phyloP scores from a whole-genome alignment of 2,329 filamentous ascomycete genomes.

The Ilyonectria robusta region DNA sequence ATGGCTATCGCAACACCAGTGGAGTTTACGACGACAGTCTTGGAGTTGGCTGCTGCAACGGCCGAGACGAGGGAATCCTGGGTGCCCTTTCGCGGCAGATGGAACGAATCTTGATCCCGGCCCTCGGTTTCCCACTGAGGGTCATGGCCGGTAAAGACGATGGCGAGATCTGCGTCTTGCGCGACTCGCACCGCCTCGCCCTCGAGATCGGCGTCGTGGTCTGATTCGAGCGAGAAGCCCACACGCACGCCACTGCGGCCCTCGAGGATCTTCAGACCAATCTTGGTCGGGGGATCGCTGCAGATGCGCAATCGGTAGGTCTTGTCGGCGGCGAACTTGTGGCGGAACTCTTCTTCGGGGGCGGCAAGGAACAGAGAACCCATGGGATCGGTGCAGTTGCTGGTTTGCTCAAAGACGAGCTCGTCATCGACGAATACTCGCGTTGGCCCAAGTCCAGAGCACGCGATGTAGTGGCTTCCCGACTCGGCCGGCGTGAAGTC shows the following conservation, averaged over 20 bases:
- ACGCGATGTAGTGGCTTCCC: slow-evolving; percentile 49
- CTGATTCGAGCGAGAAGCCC: slow-evolving; percentile 49
- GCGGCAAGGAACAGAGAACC: slow-evolving; percentile 48
- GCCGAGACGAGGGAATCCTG: slow-evolving; percentile 70
- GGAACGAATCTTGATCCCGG: slow-evolving; percentile 79
- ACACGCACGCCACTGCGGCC: slow-evolving; percentile 48
- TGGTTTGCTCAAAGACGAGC: slow-evolving; percentile 47
- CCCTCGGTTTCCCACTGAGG: slow-evolving; percentile 62
- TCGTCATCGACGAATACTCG: slow-evolving; percentile 46
- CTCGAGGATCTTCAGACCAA: slow-evolving; percentile 48
- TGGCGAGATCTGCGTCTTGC: slow-evolving; percentile 70
- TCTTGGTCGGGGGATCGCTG: slow-evolving; percentile 47
- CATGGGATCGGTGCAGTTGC: slow-evolving; percentile 49
- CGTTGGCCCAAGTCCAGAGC: slow-evolving; percentile 47
- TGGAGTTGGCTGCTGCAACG: slow-evolving; percentile 69
- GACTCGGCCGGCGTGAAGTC: slow-evolving; percentile 48
- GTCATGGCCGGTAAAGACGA: slow-evolving; percentile 71
- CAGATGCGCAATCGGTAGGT: slow-evolving; percentile 48
- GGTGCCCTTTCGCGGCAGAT: slow-evolving; percentile 67
- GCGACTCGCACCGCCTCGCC: slow-evolving; percentile 69
- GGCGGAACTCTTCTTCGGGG: slow-evolving; percentile 44
- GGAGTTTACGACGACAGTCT: slow-evolving; percentile 73
- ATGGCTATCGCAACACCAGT: slow-evolving; percentile 73
- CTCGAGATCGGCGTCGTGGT: slow-evolving; percentile 51
- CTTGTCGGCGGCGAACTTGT: slow-evolving; percentile 41